These are phyloP conservation scores for Suillus paluster DNA, from an alignment of 768 basidiomycete species.

Conservation along the genomic window DNA sequence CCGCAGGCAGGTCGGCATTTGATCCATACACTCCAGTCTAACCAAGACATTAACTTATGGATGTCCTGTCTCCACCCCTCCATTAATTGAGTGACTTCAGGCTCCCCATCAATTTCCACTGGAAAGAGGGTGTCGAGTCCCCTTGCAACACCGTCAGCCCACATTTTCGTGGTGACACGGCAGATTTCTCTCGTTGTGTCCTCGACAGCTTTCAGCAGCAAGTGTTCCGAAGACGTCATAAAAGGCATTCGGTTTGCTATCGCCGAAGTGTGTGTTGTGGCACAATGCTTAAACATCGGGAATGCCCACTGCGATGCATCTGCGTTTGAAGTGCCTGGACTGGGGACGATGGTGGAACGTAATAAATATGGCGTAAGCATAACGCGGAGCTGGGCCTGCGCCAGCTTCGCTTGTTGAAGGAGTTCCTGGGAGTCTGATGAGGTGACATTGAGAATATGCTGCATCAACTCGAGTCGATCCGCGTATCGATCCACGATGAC, in stretches of 20 bases:
- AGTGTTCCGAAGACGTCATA: conserved; percentile 18
- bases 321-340: not conserved
- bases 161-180: conserved; percentile 22
- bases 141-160: conserved; percentile 19
- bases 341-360: conserved; percentile 8
- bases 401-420: conserved; percentile 11
- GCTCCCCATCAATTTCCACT: not conserved
- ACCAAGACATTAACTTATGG: conserved; percentile 22
- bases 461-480: conserved; percentile 46
- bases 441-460: conserved; percentile 37
- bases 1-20: conserved; percentile 23
- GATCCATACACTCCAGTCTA: conserved; percentile 29
- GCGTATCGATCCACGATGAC: conserved; percentile 46
- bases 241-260: not conserved
- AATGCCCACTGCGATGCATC: conserved; percentile 14
- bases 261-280: conserved; percentile 15
- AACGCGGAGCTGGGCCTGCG: conserved; percentile 24
- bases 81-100: conserved; percentile 6
- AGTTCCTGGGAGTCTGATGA: conserved; percentile 17
- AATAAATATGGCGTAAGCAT: conserved; percentile 22
- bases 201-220: conserved; percentile 16
- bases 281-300: conserved; percentile 14
- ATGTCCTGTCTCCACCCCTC: conserved; percentile 15
- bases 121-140: conserved; percentile 10
- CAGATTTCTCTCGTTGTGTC: conserved; percentile 24